phyloP scores from a whole-genome alignment of 768 basidiomycete genomes.

The Tylopilus sp. region DNA sequence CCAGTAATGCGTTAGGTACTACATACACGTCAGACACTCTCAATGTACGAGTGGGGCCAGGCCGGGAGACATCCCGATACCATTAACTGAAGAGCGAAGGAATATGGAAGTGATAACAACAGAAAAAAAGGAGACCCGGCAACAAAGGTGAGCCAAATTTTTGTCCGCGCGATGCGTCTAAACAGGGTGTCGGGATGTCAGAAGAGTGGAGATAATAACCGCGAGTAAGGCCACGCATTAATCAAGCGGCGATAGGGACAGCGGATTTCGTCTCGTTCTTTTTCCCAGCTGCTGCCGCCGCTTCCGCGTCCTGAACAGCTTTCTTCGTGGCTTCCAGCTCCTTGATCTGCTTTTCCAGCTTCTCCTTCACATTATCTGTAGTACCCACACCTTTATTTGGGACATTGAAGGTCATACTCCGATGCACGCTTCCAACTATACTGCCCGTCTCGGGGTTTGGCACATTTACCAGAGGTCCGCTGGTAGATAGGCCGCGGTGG shows the following conservation, averaged over 20 bases:
- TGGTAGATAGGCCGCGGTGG: slow-evolving; percentile 69
- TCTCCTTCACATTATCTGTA: slow-evolving; percentile 42
- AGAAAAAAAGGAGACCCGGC: slow-evolving; percentile 13
- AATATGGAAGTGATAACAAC: slow-evolving; percentile 18
- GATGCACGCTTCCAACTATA: slow-evolving; percentile 65
- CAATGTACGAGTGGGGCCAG: slow-evolving; percentile 7
- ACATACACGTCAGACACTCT: slow-evolving; percentile 21
- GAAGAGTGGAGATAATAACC: background rate
- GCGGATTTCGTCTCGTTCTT: slow-evolving; percentile 53
- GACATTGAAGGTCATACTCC: slow-evolving; percentile 67
- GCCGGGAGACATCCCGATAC: slow-evolving; percentile 6
- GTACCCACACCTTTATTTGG: slow-evolving; percentile 21
- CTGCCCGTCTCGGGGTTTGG: slow-evolving; percentile 62
- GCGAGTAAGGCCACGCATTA: background rate
- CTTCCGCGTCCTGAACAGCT: slow-evolving; percentile 64
- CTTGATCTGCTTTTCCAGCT: slow-evolving; percentile 51
- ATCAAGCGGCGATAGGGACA: slow-evolving; percentile 37
- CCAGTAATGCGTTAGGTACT: slow-evolving; percentile 14
- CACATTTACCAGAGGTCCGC: slow-evolving; percentile 59
- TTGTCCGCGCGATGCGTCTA: slow-evolving; percentile 16
- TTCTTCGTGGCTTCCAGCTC: slow-evolving; percentile 69
- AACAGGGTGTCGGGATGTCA: background rate
- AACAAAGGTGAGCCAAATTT: slow-evolving; percentile 13
- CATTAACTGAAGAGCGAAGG: slow-evolving; percentile 3
- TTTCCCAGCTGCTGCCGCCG: slow-evolving; percentile 54